Base-by-base conservation (phyloP, 345 rosid species). In the Camelina sativa region DNA sequence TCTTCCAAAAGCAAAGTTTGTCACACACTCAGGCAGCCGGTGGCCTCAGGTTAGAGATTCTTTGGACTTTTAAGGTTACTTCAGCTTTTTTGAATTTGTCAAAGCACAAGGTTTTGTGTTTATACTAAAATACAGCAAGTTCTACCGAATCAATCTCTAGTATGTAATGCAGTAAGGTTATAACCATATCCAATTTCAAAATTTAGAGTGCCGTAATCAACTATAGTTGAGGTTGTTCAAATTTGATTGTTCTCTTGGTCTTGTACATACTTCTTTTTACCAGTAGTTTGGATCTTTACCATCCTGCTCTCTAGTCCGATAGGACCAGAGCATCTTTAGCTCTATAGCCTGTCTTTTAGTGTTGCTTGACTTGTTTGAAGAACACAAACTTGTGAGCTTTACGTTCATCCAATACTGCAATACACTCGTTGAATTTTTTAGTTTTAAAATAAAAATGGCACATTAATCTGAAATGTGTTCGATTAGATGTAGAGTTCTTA, bases 11-110 rank as follows among this genome's bases (percentile, higher is more conserved):
- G 97, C 96, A 22, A 91, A 83, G 74, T 87, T 88, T 71, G 76
- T 82, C 22, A 74, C 76, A 13, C 98, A 94, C 75, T 82, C 91
- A 1, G 89, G 97, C 55, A 89, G 88, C 52, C 83, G 97, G 11
- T 94, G 98, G 97, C 96, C 98, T 81, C 89, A 91, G 93, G 98
- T 94, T 64, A 70, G 67, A 69, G 84, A 40, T 82, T 73, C 55
- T 35, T 61, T 16, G n/a, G 4, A 35, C 37, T 65, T 17, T 10
- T 7, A 4, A 50, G 10, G 22, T 57, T 19, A 11, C 22, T 10
- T 71, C 57, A 57, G 41, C 19, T 76, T 53, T 15, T 17, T 34
- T 62, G 12, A 54, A 35, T 52, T 44, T 58, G 41, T 7, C 43
- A n/a, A 61, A 71, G 25, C 35, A 48, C 11, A 28, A 46, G 9